These are phyloP conservation scores for Chlorella sp. DNA, from an alignment of 139 green algal genomes.

Conservation along the genomic window DNA sequence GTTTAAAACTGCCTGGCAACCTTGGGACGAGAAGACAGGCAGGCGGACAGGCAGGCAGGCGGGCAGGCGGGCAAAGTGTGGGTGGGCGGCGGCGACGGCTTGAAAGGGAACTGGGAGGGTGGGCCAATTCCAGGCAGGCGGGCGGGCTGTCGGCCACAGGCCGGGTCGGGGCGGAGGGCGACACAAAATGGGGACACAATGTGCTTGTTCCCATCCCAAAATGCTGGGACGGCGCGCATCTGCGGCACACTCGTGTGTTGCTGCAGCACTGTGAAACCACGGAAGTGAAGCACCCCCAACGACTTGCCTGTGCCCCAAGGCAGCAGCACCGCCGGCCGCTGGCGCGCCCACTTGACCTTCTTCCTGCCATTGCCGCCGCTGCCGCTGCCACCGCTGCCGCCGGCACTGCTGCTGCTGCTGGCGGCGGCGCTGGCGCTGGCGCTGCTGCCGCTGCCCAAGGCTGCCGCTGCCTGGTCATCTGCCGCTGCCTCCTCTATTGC, in stretches of 20 bases:
- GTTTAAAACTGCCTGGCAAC: not conserved
- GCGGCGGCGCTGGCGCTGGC: not conserved
- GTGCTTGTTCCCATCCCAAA: too few species aligned
- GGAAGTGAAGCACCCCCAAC: too few species aligned
- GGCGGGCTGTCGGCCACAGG: too few species aligned
- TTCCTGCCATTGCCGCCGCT: not conserved
- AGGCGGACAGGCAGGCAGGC: not conserved
- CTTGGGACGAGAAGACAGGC: not conserved
- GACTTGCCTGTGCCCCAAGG: conserved; percentile 12
- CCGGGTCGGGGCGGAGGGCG: too few species aligned
- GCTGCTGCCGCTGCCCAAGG: not conserved
- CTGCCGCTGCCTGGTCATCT: not conserved
- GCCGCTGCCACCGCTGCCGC: not conserved
- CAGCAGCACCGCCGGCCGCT: conserved; percentile 26
- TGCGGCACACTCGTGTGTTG: too few species aligned
- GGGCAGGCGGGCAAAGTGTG: not conserved
- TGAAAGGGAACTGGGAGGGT: too few species aligned
- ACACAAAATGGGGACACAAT: too few species aligned
- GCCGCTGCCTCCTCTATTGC: conserved; percentile 31
- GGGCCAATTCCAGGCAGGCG: too few species aligned
- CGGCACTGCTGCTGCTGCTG: not conserved
- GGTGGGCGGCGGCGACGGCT: not conserved
- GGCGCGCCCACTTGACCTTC: conserved; percentile 16
- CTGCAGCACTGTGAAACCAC: not conserved
- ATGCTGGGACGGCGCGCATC: too few species aligned